These are phyloP conservation scores for Cyclotella sp. DNA, from an alignment of 108 stramenopile genomes.

Conservation along the genomic window DNA sequence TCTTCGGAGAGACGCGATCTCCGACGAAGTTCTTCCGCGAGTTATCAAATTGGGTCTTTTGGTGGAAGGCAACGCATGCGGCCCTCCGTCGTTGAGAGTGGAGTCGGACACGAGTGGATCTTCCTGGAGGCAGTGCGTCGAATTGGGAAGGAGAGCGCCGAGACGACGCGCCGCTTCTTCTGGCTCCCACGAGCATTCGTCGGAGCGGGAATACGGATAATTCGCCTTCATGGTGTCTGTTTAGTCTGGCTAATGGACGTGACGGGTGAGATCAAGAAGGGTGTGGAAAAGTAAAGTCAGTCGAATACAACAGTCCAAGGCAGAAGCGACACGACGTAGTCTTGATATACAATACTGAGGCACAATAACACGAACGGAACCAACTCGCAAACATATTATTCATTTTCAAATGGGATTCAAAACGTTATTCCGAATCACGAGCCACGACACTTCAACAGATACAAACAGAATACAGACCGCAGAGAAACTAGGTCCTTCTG, in stretches of 20 bases:
- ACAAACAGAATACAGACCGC: too few relatives aligned
- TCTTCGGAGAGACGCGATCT: slow-evolving; percentile 44
- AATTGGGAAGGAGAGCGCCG: slow-evolving; percentile 42
- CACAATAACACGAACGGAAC: too few relatives aligned
- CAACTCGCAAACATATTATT: too few relatives aligned
- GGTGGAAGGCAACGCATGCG: neutral
- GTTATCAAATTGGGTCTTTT: slow-evolving; percentile 48
- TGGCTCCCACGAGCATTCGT: slow-evolving; percentile 88
- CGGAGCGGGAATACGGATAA: slow-evolving; percentile 78
- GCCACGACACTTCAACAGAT: too few relatives aligned
- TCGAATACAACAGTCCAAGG: too few relatives aligned
- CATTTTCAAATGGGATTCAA: too few relatives aligned
- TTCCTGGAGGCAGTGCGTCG: neutral
- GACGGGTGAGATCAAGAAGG: too few relatives aligned
- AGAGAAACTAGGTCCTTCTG: too few relatives aligned
- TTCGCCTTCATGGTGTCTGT: slow-evolving; percentile 2
- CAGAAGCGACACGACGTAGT: too few relatives aligned
- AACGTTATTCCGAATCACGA: too few relatives aligned
- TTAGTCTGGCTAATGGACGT: neutral
- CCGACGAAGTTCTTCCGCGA: slow-evolving; percentile 71
- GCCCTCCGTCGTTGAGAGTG: neutral
- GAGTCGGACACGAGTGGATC: slow-evolving; percentile 11
- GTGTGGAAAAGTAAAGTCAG: too few relatives aligned
- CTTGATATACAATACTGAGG: too few relatives aligned
- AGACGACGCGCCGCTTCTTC: slow-evolving; percentile 79